These are phyloP conservation scores for Silene latifolia DNA, from an alignment of 148 eudicot species.

Conservation along the genomic window DNA sequence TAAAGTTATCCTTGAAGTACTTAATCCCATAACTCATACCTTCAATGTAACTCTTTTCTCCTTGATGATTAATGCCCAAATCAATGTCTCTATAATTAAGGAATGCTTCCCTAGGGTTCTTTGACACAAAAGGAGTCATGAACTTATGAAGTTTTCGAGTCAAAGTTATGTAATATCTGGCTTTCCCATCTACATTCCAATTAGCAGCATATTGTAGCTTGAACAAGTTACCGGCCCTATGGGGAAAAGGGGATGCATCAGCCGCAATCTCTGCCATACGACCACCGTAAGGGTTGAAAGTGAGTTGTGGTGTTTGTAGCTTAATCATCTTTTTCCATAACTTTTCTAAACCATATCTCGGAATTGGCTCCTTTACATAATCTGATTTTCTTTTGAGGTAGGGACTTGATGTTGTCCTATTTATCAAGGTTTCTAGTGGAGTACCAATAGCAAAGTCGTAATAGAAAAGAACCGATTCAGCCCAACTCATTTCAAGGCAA, in stretches of 20 bases:
- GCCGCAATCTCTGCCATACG: slow-evolving; percentile 19
- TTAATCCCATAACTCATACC: slow-evolving; percentile 15
- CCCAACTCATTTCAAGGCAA: slow-evolving; percentile 23
- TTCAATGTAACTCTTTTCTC: slow-evolving; percentile 9
- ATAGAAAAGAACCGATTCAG: slow-evolving; percentile 16
- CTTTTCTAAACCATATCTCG: slow-evolving; percentile 19
- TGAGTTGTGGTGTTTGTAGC: slow-evolving; percentile 6
- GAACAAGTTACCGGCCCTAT: slow-evolving; percentile 19
- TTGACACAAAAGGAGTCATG: slow-evolving; percentile 20
- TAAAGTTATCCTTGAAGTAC: slow-evolving; percentile 18
- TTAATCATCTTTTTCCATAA: slow-evolving; percentile 9
- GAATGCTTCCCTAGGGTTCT: slow-evolving; percentile 20
- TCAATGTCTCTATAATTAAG: slow-evolving; percentile 21
- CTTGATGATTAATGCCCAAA: slow-evolving; percentile 22
- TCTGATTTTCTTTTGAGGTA: slow-evolving; percentile 19
- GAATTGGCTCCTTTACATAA: slow-evolving; percentile 17
- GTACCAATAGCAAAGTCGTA: slow-evolving; percentile 10
- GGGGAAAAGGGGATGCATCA: slow-evolving; percentile 10
- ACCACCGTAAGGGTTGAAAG: slow-evolving; percentile 19
- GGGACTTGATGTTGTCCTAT: slow-evolving; percentile 1
- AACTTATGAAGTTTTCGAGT: slow-evolving; percentile 5
- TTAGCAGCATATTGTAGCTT: slow-evolving; percentile 15
- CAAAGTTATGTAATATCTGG: slow-evolving; percentile 12
- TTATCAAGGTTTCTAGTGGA: slow-evolving; percentile 6
- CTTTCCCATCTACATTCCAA: slow-evolving; percentile 14